Evolutionary conservation across 352 stramenopile genomes (phyloP).

Genomic region (Pythium rhizo-oryzae): DNA sequence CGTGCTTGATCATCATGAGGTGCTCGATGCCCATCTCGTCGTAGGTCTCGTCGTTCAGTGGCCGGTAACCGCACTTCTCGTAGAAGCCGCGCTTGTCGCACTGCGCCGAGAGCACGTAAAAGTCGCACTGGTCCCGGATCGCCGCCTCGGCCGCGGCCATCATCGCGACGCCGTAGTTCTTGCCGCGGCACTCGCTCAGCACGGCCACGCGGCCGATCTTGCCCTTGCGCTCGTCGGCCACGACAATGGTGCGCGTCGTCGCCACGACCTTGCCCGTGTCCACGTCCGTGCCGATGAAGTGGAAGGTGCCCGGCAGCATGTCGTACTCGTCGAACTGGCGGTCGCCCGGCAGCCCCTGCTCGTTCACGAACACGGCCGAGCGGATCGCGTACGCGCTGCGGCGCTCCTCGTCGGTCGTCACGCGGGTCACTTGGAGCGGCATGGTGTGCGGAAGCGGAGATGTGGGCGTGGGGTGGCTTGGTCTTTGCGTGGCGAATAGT

Average conservation of each 20-base stretch:
- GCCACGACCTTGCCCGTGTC: conserved; percentile 59
- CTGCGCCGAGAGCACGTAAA: conserved; percentile 51
- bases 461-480: not conserved
- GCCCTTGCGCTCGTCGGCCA: conserved; percentile 34
- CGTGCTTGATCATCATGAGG: conserved; percentile 35
- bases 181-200: conserved; percentile 55
- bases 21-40: conserved; percentile 58
- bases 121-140: conserved; percentile 36
- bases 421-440: conserved; percentile 23
- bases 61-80: conserved; percentile 65
- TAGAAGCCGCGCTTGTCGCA: conserved; percentile 65
- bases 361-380: conserved; percentile 52
- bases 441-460: not conserved
- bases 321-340: conserved; percentile 54
- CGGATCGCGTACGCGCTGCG: conserved; percentile 45
- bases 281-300: conserved; percentile 56
- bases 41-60: conserved; percentile 51
- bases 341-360: conserved; percentile 43
- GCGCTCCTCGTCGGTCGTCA: conserved; percentile 41
- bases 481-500: not conserved
- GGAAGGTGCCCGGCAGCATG: conserved; percentile 30
- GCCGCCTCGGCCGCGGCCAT: conserved; percentile 44
- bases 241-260: conserved; percentile 47
- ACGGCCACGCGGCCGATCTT: conserved; percentile 64
- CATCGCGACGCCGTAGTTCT: conserved; percentile 46